Conservation (phyloP, 2,329 filamentous ascomycete genomes). For the Ilyonectria robusta region DNA sequence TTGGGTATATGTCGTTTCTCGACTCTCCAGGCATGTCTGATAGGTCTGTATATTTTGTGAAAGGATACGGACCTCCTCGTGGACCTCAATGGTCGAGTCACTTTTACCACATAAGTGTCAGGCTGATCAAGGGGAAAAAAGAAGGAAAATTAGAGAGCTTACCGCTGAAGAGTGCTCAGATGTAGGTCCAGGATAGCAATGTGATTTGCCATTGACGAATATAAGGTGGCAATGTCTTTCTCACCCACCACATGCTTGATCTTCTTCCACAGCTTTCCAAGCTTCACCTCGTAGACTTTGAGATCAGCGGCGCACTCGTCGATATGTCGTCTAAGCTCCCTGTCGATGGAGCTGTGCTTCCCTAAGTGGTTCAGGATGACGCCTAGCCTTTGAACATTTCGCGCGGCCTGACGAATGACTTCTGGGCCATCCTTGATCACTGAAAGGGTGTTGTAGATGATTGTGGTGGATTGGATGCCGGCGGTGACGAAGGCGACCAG, state of each 20-base stretch:
- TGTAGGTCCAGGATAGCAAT: conserved; percentile 1
- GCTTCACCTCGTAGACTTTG: background rate
- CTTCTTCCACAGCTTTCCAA: conserved; percentile 2
- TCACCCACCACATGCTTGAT: background rate
- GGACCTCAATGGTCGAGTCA: background rate
- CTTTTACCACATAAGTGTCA: background rate
- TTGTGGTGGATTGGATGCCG: background rate
- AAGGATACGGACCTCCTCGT: background rate
- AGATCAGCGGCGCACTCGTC: background rate
- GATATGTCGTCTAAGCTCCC: background rate
- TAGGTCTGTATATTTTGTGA: background rate
- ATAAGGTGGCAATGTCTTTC: background rate
- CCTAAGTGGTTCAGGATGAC: background rate
- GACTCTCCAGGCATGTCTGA: background rate
- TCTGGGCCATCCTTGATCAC: conserved; percentile 4
- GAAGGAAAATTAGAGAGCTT: background rate
- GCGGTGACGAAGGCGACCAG: conserved; percentile 10
- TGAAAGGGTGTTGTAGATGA: conserved; percentile 3
- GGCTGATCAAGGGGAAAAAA: background rate
- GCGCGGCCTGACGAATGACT: background rate
- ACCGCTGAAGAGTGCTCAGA: background rate
- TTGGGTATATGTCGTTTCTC: background rate
- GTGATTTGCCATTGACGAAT: background rate
- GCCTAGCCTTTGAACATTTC: conserved; percentile 1
- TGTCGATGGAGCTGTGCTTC: background rate